Evolutionary conservation across 768 basidiomycete genomes (phyloP).

Genomic region (Amanita pseudoporphyria): DNA sequence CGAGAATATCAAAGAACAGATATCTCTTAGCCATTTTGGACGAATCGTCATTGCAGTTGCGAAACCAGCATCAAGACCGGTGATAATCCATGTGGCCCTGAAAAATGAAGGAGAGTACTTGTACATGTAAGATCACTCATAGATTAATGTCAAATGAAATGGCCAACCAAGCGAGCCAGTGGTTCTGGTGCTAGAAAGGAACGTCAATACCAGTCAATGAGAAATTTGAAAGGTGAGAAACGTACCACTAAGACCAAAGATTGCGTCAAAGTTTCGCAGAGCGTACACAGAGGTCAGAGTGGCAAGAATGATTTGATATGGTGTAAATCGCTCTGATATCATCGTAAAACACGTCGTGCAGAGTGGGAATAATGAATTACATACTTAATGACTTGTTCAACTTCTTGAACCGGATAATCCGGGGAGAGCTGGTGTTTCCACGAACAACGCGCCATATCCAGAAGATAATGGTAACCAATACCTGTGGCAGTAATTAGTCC

Average conservation of each 20-base stretch:
- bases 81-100: conserved; percentile 91
- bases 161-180: conserved; percentile 70
- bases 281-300: conserved; percentile 83
- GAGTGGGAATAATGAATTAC: conserved; percentile 14
- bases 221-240: conserved; percentile 5
- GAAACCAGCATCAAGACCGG: conserved; percentile 95
- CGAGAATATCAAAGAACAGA: conserved; percentile 79
- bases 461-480: conserved; percentile 85
- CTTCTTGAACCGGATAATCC: conserved; percentile 51
- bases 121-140: conserved; percentile 1
- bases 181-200: conserved; percentile 75
- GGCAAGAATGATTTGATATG: conserved; percentile 91
- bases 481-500: conserved; percentile 33
- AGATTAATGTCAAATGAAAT: not conserved
- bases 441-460: conserved; percentile 77
- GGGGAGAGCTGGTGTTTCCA: conserved; percentile 56
- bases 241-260: conserved; percentile 75
- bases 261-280: conserved; percentile 72
- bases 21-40: conserved; percentile 84
- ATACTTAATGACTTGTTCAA: conserved; percentile 53
- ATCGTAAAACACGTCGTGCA: conserved; percentile 5
- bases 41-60: conserved; percentile 91
- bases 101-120: conserved; percentile 92
- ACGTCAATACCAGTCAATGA: conserved; percentile 2
- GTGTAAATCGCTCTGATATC: conserved; percentile 67